Conservation (phyloP, 306 rosid genomes). For the Casuarina glauca region DNA sequence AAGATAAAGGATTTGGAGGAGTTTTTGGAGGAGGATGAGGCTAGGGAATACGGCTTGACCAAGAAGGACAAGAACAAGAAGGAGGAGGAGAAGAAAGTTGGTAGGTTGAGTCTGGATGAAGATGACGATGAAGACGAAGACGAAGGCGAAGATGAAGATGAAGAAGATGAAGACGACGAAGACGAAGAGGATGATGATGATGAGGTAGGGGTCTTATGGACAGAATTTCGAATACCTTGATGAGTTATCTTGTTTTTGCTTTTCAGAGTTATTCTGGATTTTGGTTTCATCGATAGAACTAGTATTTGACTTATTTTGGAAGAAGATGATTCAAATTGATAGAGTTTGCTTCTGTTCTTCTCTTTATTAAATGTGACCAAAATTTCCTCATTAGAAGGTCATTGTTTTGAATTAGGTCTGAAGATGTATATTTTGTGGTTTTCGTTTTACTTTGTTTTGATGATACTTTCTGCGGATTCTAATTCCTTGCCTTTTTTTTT, state of each 20-base stretch:
- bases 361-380: too few species aligned
- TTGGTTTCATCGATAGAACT: background rate
- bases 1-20: constrained; percentile 67
- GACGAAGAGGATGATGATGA: constrained; percentile 45
- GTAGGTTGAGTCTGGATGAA: background rate
- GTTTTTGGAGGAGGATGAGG: constrained; percentile 67
- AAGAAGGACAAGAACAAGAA: constrained; percentile 24
- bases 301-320: background rate
- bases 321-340: background rate
- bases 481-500: constrained; percentile 20
- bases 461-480: constrained; percentile 11
- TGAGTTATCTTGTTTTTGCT: background rate
- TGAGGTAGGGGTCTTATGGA: constrained; percentile 40
- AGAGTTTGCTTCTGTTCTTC: too few species aligned
- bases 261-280: background rate
- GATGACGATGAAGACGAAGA: constrained; percentile 23
- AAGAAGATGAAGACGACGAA: constrained; percentile 41
- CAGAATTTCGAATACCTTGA: background rate
- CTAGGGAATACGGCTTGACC: constrained; percentile 48
- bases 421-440: constrained; percentile 1
- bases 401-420: background rate
- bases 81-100: constrained; percentile 9
- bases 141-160: constrained; percentile 37
- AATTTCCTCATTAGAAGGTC: background rate
- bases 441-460: background rate